phyloP scores from a whole-genome alignment of 768 basidiomycete genomes.

The Naganishia onofrii region DNA sequence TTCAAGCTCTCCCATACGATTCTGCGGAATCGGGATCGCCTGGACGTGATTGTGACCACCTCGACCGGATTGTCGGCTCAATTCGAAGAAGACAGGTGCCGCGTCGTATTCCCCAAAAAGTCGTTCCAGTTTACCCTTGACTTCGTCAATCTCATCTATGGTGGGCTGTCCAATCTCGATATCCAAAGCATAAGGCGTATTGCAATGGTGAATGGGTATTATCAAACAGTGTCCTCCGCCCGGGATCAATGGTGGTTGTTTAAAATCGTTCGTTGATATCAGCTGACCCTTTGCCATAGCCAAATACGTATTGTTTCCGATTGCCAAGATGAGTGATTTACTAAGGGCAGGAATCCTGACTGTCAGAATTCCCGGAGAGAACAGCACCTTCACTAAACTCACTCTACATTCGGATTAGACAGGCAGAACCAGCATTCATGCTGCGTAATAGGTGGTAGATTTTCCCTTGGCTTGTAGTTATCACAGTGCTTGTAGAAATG shows the following conservation, averaged over 20 bases:
- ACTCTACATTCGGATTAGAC: conserved; percentile 88
- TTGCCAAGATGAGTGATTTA: conserved; percentile 92
- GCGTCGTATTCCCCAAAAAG: conserved; percentile 70
- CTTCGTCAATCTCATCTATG: conserved; percentile 73
- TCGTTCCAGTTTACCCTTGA: conserved; percentile 70
- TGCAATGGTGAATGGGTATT: conserved; percentile 69
- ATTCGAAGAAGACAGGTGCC: conserved; percentile 77
- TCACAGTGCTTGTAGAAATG: conserved; percentile 22
- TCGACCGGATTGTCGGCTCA: conserved; percentile 74
- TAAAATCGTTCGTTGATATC: conserved; percentile 64
- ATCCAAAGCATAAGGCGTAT: conserved; percentile 79
- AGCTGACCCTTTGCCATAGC: conserved; percentile 97
- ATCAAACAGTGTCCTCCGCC: conserved; percentile 95
- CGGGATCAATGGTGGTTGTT: conserved; percentile 61
- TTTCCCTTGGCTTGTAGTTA: conserved; percentile 1
- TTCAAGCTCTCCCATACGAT: conserved; percentile 62
- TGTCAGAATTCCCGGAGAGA: conserved; percentile 10
- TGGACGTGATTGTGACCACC: conserved; percentile 96
- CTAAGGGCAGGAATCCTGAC: conserved; percentile 55
- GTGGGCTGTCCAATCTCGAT: conserved; percentile 72
- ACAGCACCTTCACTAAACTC: conserved; percentile 46
- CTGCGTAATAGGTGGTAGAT: conserved; percentile 56
- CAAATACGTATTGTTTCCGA: conserved; percentile 88
- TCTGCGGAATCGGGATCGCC: conserved; percentile 54
- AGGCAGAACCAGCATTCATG: conserved; percentile 98